phyloP scores from a whole-genome alignment of 2,329 filamentous ascomycete species.

The Colletotrichum camelliae region DNA sequence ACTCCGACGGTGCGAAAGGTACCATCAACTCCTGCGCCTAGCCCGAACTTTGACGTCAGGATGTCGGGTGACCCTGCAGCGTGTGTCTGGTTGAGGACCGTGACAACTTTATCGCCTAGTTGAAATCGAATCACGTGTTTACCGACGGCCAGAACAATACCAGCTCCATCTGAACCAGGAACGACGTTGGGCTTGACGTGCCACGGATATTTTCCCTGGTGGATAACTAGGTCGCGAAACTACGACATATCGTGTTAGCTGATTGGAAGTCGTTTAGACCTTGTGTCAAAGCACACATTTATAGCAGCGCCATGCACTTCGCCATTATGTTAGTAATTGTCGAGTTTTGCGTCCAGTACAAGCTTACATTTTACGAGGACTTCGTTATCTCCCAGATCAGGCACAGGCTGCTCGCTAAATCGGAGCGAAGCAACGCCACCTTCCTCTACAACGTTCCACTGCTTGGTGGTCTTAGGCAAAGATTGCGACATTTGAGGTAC shows the following conservation, averaged over 20 bases:
- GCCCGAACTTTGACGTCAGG: slow-evolving; percentile 39
- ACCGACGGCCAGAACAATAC: slow-evolving; percentile 53
- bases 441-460: slow-evolving; percentile 5
- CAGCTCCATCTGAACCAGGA: slow-evolving; percentile 55
- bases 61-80: slow-evolving; percentile 42
- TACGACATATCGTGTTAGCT: neutral
- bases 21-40: slow-evolving; percentile 33
- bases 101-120: slow-evolving; percentile 54
- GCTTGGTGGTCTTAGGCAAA: neutral
- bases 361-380: slow-evolving; percentile 14
- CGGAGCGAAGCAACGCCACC: neutral
- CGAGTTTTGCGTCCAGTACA: slow-evolving; percentile 30
- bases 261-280: neutral
- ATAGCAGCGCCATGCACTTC: slow-evolving; percentile 11
- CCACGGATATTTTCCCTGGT: slow-evolving; percentile 37
- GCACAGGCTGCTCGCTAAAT: neutral
- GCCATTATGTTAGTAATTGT: slow-evolving; percentile 55
- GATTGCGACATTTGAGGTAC: neutral
- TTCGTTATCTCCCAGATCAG: slow-evolving; percentile 10
- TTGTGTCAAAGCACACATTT: neutral
- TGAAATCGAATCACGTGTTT: slow-evolving; percentile 54
- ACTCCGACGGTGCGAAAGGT: slow-evolving; percentile 33
- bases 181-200: slow-evolving; percentile 26
- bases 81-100: slow-evolving; percentile 28
- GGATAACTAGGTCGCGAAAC: slow-evolving; percentile 8